Base-by-base conservation (phyloP, 1,139 yeast species). In the Blastobotrys proliferans region DNA sequence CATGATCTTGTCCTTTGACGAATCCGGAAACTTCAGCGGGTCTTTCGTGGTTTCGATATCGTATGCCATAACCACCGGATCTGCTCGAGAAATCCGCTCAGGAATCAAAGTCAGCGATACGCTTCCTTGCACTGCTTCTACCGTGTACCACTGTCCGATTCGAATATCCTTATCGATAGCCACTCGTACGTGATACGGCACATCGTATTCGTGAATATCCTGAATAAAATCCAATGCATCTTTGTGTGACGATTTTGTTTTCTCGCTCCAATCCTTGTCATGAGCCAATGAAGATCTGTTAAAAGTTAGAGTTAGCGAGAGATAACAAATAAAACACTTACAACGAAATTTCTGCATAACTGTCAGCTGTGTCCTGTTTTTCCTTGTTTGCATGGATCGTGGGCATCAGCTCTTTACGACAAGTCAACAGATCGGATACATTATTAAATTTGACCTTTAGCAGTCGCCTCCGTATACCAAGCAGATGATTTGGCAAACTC, bases 31-130 rank as follows among this genome's bases (percentile, higher is more conserved):
- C 60, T 94, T 94, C 46, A 94, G 73, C 1, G 98, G 97, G 14
- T 94, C 88, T 62, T 94, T 94, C 3, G 97, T 88, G 1, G 99
- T 94, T 70, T 94, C 99, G 44, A 94, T 94, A 74, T 94, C 99
- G 60, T 86, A 94, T 0, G 98, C 98, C 60, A 94, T 66, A 4
- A 94, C 92, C 9, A 94, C 97, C 0, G 98, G 98, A 61, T 94
- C 98, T 4, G 98, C 96, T 66, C 95, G 94, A 35, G 94, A 94
- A 44, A 88, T 81, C 53, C 83, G 81, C 32, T 84, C 90, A 17
- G 72, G 70, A 51, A 83, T 77, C 58, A 83, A 94, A 14, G 69
- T 72, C 34, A 86, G 68, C 2, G 65, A 67, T 6, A 81, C 69
- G 6, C 70, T 71, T 0, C 83, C 80, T 38, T 78, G 79, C 26